phyloP scores from a whole-genome alignment of 306 rosid genomes.

The Citrullus amarus region DNA sequence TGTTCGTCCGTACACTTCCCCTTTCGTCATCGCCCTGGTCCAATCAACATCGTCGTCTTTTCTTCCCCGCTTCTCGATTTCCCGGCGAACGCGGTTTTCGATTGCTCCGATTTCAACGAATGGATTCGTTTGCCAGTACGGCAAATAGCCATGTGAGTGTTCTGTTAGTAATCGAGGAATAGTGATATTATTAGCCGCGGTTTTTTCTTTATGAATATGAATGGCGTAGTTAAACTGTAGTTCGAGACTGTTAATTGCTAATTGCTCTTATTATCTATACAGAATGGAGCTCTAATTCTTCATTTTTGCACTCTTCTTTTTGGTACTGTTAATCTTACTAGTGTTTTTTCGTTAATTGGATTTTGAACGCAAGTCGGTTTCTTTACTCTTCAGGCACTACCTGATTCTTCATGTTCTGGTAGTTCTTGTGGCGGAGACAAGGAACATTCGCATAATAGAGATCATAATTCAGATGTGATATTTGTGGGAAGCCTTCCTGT shows the following conservation, averaged over 20 bases:
- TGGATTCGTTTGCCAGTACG: neutral
- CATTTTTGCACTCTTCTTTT: neutral
- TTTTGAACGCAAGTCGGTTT: neutral
- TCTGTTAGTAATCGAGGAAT: neutral
- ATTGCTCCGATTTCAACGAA: neutral
- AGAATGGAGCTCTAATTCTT: neutral
- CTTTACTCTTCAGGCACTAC: neutral
- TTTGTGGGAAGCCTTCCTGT: slow-evolving; percentile 8
- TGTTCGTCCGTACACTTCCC: neutral
- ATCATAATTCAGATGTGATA: neutral
- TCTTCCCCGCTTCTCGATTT: neutral
- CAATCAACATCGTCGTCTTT: neutral
- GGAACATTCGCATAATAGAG: neutral
- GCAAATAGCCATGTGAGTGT: neutral
- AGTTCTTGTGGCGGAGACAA: neutral
- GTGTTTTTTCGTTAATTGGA: neutral
- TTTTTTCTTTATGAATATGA: neutral
- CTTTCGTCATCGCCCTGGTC: neutral
- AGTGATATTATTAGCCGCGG: neutral
- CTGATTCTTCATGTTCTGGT: neutral
- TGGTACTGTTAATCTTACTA: neutral
- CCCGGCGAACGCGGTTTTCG: neutral
- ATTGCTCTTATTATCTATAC: neutral
- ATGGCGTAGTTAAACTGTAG: neutral
- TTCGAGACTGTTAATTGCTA: neutral